These are phyloP conservation scores for Pelargonium hybrid DNA, from an alignment of 441 rosid species.

Conservation along the genomic window DNA sequence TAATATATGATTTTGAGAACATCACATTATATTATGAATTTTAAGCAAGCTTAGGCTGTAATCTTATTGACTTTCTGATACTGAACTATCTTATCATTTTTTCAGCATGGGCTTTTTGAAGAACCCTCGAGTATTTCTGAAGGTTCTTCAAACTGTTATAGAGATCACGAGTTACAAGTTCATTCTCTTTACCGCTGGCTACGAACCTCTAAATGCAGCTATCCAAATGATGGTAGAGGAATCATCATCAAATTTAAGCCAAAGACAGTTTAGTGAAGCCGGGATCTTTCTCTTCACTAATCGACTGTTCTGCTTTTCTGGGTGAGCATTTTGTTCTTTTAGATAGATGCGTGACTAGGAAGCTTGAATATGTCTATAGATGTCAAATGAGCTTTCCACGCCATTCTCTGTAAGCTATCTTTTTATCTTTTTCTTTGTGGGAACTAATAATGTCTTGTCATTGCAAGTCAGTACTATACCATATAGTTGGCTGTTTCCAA, in stretches of 20 bases:
- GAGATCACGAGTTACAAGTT: slow-evolving; percentile 50
- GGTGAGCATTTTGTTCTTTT: slow-evolving; percentile 39
- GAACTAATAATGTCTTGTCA: slow-evolving; percentile 10
- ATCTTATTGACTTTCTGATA: slow-evolving; percentile 11
- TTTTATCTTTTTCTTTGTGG: neutral
- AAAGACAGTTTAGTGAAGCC: slow-evolving; percentile 24
- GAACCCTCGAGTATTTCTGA: slow-evolving; percentile 62
- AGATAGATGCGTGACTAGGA: slow-evolving; percentile 1
- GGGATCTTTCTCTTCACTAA: slow-evolving; percentile 49
- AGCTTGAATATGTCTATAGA: neutral
- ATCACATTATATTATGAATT: neutral
- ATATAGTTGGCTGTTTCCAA: slow-evolving; percentile 57
- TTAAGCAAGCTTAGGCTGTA: neutral
- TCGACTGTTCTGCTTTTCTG: slow-evolving; percentile 66
- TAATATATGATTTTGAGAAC: neutral
- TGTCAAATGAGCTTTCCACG: neutral
- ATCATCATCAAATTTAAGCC: slow-evolving; percentile 18
- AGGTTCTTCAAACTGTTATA: slow-evolving; percentile 47
- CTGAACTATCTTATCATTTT: slow-evolving; percentile 5
- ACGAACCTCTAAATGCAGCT: slow-evolving; percentile 61
- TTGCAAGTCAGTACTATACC: slow-evolving; percentile 49
- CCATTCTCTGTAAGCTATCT: neutral
- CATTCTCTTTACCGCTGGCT: slow-evolving; percentile 68
- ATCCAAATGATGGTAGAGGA: slow-evolving; percentile 31
- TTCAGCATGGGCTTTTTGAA: slow-evolving; percentile 79